Percentiles rank a stretch among this genome's conserved stretches.
phyloP scores from a whole-genome alignment of 163 green algal genomes.

The Volvox carteri region DNA sequence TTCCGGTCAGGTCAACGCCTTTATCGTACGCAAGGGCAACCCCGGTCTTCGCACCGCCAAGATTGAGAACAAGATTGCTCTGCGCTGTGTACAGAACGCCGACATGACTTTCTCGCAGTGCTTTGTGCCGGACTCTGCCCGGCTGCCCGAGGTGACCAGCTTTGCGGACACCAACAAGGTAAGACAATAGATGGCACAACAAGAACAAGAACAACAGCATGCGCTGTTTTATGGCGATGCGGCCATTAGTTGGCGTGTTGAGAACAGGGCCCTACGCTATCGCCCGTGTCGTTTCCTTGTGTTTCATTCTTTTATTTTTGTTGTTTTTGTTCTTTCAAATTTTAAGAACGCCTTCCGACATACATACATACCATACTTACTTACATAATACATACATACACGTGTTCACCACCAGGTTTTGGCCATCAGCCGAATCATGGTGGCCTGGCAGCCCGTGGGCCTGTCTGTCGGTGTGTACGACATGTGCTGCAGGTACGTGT shows the following conservation, averaged over 20 bases:
- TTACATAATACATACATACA: too few relatives aligned
- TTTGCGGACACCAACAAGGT: constrained; percentile 90
- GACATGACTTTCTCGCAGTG: constrained; percentile 89
- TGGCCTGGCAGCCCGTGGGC: constrained; percentile 96
- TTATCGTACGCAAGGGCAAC: constrained; percentile 94
- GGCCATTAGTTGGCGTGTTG: too few relatives aligned
- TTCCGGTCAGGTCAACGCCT: constrained; percentile 89
- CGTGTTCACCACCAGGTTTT: too few relatives aligned
- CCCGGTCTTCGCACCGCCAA: constrained; percentile 87
- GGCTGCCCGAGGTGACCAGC: constrained; percentile 88
- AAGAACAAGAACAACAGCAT: too few relatives aligned
- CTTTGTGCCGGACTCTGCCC: constrained; percentile 91
- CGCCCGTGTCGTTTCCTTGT: too few relatives aligned
- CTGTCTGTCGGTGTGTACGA: constrained; percentile 83
- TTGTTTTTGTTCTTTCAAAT: too few relatives aligned
- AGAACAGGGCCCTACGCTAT: too few relatives aligned
- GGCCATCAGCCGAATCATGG: constrained; percentile 92
- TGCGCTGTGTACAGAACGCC: constrained; percentile 96
- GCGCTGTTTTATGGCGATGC: too few relatives aligned
- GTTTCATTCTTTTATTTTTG: too few relatives aligned
- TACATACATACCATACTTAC: too few relatives aligned
- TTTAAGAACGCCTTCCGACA: too few relatives aligned
- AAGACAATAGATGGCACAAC: too few relatives aligned
- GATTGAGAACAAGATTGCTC: constrained; percentile 98
- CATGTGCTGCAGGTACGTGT: constrained; percentile 70